Evolutionary conservation across 2,329 filamentous ascomycete genomes (phyloP), one percentile per base, ranked within the genome.

Genomic region (Xylariales sp.): DNA sequence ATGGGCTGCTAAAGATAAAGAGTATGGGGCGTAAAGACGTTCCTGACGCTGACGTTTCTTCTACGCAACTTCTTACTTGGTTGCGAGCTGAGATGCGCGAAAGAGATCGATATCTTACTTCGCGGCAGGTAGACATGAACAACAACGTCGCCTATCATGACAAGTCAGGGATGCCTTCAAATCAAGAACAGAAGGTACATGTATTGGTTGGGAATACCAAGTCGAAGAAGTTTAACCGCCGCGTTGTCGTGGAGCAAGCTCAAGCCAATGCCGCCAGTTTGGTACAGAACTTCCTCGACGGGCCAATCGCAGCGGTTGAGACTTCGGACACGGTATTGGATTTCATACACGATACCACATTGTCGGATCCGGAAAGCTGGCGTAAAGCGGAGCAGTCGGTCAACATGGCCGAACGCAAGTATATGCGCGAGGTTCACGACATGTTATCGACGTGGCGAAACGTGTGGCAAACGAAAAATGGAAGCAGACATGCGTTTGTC

Each of bases 201-300:
- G 84, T 97, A n/a, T 74, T 96, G 4, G 76, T 89, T 5, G 80
- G 86, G 1, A 84, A 87, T 43, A 90, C 88, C 37, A 82, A 84
- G 53, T 88, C 83, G 62, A 96, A 95, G 65, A 97, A 96, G 68
- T 86, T 85, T 48, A 96, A 95, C 64, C 82, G 91, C 40, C 82
- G 82, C 56, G 83, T 83, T 20, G 88, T 97, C 37, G 82, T 96
- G 35, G 88, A 95, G 59, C 85, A 90, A 50, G 84, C 84, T 46
- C 80, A 80, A 63, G 60, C 58, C 43, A 73, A 69, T 48, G 72
- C 71, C 4, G 73, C 78, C 21, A 78, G 76, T 42, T 71, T 90
- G 25, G 74, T 88, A 10, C 78, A 84, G 22, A 78, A 77, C 4
- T 88, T 88, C 51, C 70, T 87, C 4, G 77, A 84, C 21, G 87